Evolutionary conservation across 176 grass and related monocot genomes (phyloP).

Genomic region (Musa acuminata): DNA sequence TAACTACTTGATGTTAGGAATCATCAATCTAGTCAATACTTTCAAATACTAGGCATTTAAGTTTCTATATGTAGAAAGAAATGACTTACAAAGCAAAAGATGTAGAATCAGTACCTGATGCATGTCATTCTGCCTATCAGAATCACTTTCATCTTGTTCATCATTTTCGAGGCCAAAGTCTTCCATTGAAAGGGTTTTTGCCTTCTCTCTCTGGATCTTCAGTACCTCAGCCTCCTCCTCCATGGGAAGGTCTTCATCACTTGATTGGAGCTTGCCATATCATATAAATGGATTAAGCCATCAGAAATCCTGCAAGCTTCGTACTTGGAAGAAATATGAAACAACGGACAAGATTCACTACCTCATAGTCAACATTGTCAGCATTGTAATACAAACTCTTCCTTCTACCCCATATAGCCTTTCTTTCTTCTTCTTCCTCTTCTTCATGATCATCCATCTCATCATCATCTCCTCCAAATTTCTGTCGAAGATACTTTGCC

Average conservation of each 20-base stretch:
- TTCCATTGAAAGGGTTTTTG: slow-evolving; percentile 50
- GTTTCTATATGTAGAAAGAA: slow-evolving; percentile 1
- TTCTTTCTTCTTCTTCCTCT: slow-evolving; percentile 35
- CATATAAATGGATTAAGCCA: neutral
- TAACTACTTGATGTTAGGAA: neutral
- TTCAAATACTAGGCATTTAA: neutral
- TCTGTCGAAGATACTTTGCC: slow-evolving; percentile 45
- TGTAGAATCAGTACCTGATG: slow-evolving; percentile 34
- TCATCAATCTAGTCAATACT: neutral
- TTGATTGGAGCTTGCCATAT: slow-evolving; percentile 31
- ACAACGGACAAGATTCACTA: neutral
- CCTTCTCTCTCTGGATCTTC: slow-evolving; percentile 44
- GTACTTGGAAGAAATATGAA: neutral
- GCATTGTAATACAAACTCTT: slow-evolving; percentile 54
- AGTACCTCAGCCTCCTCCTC: slow-evolving; percentile 53
- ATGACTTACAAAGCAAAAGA: slow-evolving; percentile 14
- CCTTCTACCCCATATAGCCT: slow-evolving; percentile 39
- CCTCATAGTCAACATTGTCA: slow-evolving; percentile 43
- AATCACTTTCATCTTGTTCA: slow-evolving; percentile 42
- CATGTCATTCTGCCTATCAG: slow-evolving; percentile 21
- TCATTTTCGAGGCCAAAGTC: slow-evolving; percentile 61
- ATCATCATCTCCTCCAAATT: slow-evolving; percentile 67
- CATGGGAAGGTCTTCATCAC: slow-evolving; percentile 47
- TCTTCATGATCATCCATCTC: slow-evolving; percentile 63
- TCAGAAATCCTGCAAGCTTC: neutral